A percentile compares a stretch with the other conserved stretches of the same genome.
Evolutionary conservation across 1,284 basidiomycete genomes (phyloP).

Genomic region (Coniferiporia weirii): DNA sequence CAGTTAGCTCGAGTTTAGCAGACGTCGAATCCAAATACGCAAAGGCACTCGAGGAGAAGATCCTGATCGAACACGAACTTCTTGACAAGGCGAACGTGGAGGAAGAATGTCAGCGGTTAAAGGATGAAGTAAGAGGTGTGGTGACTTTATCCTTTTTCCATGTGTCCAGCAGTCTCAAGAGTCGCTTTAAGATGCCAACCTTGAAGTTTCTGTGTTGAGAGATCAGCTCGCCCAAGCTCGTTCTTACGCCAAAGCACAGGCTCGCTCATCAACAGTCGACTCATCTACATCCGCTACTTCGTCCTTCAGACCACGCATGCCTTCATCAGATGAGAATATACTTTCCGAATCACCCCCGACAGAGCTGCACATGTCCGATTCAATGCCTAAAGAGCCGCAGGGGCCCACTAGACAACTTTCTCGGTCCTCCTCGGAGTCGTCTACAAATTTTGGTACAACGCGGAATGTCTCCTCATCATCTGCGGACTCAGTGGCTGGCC

Average conservation of each 20-base stretch:
- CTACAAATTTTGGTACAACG: conserved; percentile 21
- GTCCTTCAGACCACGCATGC: conserved; percentile 24
- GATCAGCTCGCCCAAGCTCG: conserved; percentile 57
- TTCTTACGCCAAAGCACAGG: conserved; percentile 24
- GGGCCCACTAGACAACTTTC: conserved; percentile 6
- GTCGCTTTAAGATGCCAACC: conserved; percentile 63
- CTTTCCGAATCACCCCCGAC: conserved; percentile 52
- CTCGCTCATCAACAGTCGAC: conserved; percentile 21
- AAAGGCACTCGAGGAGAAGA: conserved; percentile 92
- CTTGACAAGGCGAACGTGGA: conserved; percentile 86
- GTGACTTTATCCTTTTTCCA: conserved; percentile 10
- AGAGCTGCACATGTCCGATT: conserved; percentile 58
- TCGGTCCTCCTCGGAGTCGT: conserved; percentile 36
- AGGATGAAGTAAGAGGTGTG: conserved; percentile 89
- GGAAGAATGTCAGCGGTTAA: conserved; percentile 88
- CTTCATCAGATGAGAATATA: conserved; percentile 28
- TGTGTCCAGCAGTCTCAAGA: conserved; percentile 22
- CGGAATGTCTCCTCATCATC: conserved; percentile 31
- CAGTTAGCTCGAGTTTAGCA: conserved; percentile 84
- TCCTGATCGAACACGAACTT: conserved; percentile 94
- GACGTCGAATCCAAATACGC: conserved; percentile 93
- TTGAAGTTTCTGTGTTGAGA: conserved; percentile 78
- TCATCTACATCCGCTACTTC: conserved; percentile 26
- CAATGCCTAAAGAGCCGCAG: conserved; percentile 27
- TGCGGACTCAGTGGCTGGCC: conserved; percentile 29